phyloP scores from a whole-genome alignment of 176 grass and related monocot genomes.

The Tuctoria greenei region DNA sequence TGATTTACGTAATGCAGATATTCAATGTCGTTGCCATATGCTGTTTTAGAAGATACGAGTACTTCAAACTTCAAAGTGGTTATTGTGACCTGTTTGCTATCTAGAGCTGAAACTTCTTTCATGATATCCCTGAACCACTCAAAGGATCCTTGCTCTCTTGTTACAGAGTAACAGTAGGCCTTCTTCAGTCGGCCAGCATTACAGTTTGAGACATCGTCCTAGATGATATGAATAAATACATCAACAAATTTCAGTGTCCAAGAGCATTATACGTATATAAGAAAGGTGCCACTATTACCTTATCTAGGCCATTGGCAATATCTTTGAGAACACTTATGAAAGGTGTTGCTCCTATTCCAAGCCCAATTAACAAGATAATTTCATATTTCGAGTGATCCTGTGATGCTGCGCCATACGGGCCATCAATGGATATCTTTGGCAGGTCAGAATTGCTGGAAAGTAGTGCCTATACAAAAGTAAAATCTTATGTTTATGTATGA shows the following conservation, averaged over 20 bases:
- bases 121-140: constrained; percentile 82
- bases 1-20: background rate
- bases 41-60: background rate
- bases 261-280: background rate
- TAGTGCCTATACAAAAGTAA: constrained; percentile 42
- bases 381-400: constrained; percentile 54
- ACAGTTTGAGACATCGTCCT: constrained; percentile 5
- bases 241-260: background rate
- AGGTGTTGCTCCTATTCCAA: constrained; percentile 59
- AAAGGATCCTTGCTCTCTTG: constrained; percentile 74
- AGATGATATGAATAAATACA: constrained; percentile 18
- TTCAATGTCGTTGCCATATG: background rate
- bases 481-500: background rate
- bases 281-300: constrained; percentile 18
- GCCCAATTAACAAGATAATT: constrained; percentile 50
- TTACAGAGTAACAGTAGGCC: constrained; percentile 79
- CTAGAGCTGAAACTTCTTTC: constrained; percentile 59
- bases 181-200: constrained; percentile 30
- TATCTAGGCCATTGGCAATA: constrained; percentile 50
- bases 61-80: background rate
- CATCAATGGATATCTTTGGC: constrained; percentile 62
- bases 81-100: constrained; percentile 47
- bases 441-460: constrained; percentile 34
- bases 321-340: constrained; percentile 82
- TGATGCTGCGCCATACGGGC: constrained; percentile 60